A percentile compares a stretch with the other conserved stretches of the same genome.
These are phyloP conservation scores for Lathyrus tuberosus DNA, from an alignment of 306 rosid genomes.

Conservation along the genomic window DNA sequence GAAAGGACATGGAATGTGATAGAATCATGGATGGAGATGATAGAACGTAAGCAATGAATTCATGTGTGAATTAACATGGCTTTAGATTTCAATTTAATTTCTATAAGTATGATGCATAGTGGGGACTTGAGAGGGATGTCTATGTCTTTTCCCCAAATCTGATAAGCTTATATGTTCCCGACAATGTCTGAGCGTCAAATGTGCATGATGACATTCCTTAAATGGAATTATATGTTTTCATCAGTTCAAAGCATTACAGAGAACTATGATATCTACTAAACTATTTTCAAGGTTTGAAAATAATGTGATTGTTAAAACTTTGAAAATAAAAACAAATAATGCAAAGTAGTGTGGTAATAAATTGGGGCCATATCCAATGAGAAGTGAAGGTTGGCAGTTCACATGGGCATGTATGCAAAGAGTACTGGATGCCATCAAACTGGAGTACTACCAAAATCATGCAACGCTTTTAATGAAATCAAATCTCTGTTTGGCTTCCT, in stretches of 20 bases:
- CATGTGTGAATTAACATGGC: slow-evolving; percentile 49
- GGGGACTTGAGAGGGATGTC: slow-evolving; percentile 44
- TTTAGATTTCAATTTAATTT: slow-evolving; percentile 45
- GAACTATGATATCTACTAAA: slow-evolving; percentile 53
- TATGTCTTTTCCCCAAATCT: slow-evolving; percentile 51
- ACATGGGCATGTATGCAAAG: slow-evolving; percentile 40
- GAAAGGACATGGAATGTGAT: slow-evolving; percentile 45
- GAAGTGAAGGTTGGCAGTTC: slow-evolving; percentile 43
- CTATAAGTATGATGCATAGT: slow-evolving; percentile 39
- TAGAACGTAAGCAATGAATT: slow-evolving; percentile 54
- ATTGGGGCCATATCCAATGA: slow-evolving; percentile 37
- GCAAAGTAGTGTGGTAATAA: slow-evolving; percentile 13
- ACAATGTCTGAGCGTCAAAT: slow-evolving; percentile 70
- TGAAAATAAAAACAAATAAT: not conserved
- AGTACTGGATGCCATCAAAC: slow-evolving; percentile 45
- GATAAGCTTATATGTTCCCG: slow-evolving; percentile 87
- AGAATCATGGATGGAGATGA: slow-evolving; percentile 40
- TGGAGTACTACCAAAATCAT: slow-evolving; percentile 50
- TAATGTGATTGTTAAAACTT: not conserved
- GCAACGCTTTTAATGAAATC: slow-evolving; percentile 50
- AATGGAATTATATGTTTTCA: slow-evolving; percentile 53
- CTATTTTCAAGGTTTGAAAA: slow-evolving; percentile 43
- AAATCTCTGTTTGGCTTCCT: slow-evolving; percentile 49
- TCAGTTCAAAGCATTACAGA: slow-evolving; percentile 45
- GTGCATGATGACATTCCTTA: slow-evolving; percentile 70